Base-by-base conservation (phyloP, 805 yeast species). In the Osmozyma mogii region DNA sequence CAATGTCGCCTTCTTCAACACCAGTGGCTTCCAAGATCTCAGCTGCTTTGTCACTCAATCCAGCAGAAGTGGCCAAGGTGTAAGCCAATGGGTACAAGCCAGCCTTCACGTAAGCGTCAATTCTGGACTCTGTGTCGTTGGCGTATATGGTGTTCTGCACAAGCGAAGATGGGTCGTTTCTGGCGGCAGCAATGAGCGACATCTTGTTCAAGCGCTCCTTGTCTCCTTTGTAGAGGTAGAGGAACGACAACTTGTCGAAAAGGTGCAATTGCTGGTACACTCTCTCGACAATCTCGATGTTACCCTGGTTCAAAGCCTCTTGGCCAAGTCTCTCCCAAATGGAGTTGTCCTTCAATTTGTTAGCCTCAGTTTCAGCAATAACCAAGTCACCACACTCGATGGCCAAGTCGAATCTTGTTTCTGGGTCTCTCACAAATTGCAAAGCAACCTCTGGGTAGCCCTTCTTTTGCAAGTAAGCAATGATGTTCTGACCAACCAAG, bases 401-500 rank as follows among this genome's bases (percentile, higher is more conserved):
- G 15, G 98, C 96, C 45, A 92, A 70, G 46, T 92, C 98, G 49
- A 92, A 89, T 57, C 95, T 75, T 24, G 96, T 84, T 55, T 88
- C 95, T 5, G 97, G 81, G 54, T 92, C 98, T 58, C 87, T 82
- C 31, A 92, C 98, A 51, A 92, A 94, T 57, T 89, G 96, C 38
- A 92, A 69, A 3, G 99, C 98, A 56, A 92, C 78, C 59, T 92
- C 99, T 16, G 98, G 97, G 54, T 81, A 89, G 2, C 98, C 99
- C 51, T 84, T 75, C 64, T 88, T 81, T 56, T 92, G 95, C 49
- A 92, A 70, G 55, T 89, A 92, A 4, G 94, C 92, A 54, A 92
- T 88, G 51, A 92, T 92, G 54, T 88, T 85, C 64, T 94, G 96
- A 41, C 99, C 99, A 30, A 92, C 98, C 50, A 92, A 70, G 49